Base-by-base conservation (phyloP, 1,284 basidiomycete species). In the Grifola frondosa region DNA sequence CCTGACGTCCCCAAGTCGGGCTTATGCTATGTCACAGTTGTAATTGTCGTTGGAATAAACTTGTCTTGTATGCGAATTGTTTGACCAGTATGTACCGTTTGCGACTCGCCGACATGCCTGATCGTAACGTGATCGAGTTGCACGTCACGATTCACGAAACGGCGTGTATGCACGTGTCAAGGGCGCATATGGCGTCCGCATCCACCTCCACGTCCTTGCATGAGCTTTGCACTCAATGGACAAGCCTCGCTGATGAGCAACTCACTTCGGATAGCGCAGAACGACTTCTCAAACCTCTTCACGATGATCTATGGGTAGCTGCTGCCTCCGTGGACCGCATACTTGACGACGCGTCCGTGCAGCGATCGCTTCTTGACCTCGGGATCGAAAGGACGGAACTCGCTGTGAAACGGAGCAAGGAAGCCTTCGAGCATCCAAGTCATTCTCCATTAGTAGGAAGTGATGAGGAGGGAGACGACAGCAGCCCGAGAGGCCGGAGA, bases 231-330 rank as follows among this genome's bases (percentile, higher is more conserved):
- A 59, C 69, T 45, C 71, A 66, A 55, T 90, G 87, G 88, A 66
- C 69, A 41, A 56, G 61, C 36, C 69, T 84, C 34, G 49, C 67
- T 25, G 78, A 88, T 61, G 61, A 73, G 28, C 69, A 81, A 21
- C 52, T 90, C 40, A 80, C 78, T 3, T 55, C 64, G 1, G 69
- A 78, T 26, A 57, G 62, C 32, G 66, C 88, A 15, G 63, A 68
- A 17, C 55, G 73, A 26, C 58, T 72, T n/a, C 70, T 91, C n/a
- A 64, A 62, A 6, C 57, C 65, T 17, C 63, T 84, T 25, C 61
- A 70, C 29, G 79, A 89, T 56, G 82, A 90, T 59, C 66, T 85
- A 9, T 90, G 86, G 87, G 82, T 81, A 15, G 74, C 74, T 33
- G 78, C 84, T 23, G 87, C 88, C 7, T 86, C 80, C 53, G 66